phyloP scores from a whole-genome alignment of 1,284 basidiomycete species.

The Rhodotorula sp. region DNA sequence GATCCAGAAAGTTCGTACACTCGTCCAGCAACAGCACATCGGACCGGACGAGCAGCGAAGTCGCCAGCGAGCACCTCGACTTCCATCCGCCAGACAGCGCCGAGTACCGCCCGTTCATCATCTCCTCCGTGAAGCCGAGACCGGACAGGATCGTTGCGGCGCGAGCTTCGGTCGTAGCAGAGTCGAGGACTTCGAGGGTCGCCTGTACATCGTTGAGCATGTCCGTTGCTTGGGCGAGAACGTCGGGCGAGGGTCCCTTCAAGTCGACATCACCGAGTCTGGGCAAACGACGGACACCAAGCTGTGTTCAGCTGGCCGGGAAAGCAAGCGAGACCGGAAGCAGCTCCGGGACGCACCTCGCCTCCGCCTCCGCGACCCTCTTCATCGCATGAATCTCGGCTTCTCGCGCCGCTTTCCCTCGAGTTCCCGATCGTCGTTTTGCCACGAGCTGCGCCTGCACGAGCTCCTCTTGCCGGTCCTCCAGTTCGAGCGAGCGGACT shows the following conservation, averaged over 20 bases:
- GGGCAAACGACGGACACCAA: background rate
- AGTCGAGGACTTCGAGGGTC: constrained; percentile 53
- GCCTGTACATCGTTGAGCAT: constrained; percentile 52
- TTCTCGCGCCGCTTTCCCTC: constrained; percentile 62
- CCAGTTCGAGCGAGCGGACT: constrained; percentile 43
- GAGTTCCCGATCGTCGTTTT: constrained; percentile 59
- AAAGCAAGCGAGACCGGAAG: background rate
- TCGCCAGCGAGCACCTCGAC: constrained; percentile 58
- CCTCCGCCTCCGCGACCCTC: background rate
- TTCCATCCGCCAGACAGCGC: constrained; percentile 69
- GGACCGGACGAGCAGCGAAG: constrained; percentile 52
- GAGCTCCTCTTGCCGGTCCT: constrained; percentile 51
- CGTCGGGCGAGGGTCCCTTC: background rate
- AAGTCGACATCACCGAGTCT: constrained; percentile 13
- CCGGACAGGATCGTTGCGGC: constrained; percentile 62
- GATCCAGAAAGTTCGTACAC: constrained; percentile 54
- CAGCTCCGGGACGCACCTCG: background rate
- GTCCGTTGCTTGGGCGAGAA: constrained; percentile 42
- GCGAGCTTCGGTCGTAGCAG: constrained; percentile 57
- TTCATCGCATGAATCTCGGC: constrained; percentile 53
- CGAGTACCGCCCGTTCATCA: constrained; percentile 56
- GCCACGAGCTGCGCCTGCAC: constrained; percentile 60
- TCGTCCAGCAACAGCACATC: constrained; percentile 54
- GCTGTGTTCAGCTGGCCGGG: background rate
- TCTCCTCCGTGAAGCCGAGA: constrained; percentile 62